Evolutionary conservation across 192 early-diverging fungal genomes (phyloP).

Genomic region (Geosiphon pyriformis): DNA sequence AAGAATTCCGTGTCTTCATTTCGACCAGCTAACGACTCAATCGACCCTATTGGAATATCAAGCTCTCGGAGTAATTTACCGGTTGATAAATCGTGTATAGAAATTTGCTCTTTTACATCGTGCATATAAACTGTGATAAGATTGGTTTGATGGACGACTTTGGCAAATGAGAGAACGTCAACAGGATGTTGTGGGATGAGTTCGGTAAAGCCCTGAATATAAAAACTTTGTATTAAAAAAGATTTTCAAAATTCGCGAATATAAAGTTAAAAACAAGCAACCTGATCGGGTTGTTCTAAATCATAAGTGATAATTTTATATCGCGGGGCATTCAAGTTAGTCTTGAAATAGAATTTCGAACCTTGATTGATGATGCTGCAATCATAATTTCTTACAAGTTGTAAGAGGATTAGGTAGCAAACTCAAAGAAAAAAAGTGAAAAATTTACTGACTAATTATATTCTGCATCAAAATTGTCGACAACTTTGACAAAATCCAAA

Average conservation of each 20-base stretch:
- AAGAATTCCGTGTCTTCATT: slow-evolving; percentile 49
- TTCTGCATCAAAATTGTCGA: slow-evolving; percentile 47
- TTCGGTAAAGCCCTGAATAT: slow-evolving; percentile 47
- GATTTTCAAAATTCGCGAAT: too few species aligned
- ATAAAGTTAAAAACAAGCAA: slow-evolving; percentile 15
- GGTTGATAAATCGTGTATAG: slow-evolving; percentile 41
- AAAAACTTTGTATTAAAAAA: not conserved
- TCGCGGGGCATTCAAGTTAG: slow-evolving; percentile 57
- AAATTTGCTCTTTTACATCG: slow-evolving; percentile 53
- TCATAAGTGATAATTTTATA: slow-evolving; percentile 58
- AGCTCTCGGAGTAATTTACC: slow-evolving; percentile 36
- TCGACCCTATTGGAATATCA: slow-evolving; percentile 47
- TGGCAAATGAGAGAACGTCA: slow-evolving; percentile 39
- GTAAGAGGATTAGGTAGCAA: too few species aligned
- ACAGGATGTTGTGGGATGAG: slow-evolving; percentile 48
- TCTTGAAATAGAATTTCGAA: slow-evolving; percentile 54
- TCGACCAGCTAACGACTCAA: slow-evolving; percentile 32
- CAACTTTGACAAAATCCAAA: slow-evolving; percentile 40
- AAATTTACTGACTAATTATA: slow-evolving; percentile 32
- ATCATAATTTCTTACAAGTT: too few species aligned
- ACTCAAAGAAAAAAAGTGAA: too few species aligned
- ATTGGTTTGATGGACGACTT: slow-evolving; percentile 49
- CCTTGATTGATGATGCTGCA: slow-evolving; percentile 53
- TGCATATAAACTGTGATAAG: slow-evolving; percentile 54
- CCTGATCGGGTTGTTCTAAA: slow-evolving; percentile 44